phyloP scores from a whole-genome alignment of 1,284 basidiomycete genomes.

The Fomitopsis betulina region DNA sequence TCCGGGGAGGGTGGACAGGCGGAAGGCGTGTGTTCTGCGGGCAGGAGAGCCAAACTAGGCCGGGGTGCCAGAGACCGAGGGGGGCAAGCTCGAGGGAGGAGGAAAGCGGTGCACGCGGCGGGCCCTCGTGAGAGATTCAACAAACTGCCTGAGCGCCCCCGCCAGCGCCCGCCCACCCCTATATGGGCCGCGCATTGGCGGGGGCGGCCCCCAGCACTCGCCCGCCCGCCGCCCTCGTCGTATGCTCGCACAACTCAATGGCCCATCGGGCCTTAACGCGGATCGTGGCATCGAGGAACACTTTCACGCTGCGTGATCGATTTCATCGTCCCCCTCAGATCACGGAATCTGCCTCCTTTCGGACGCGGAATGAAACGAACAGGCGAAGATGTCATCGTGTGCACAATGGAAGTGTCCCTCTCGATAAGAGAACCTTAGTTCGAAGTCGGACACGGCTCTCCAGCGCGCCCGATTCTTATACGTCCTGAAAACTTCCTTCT shows the following conservation, averaged over 20 bases:
- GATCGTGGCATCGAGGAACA: constrained; percentile 25
- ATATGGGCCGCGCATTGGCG: constrained; percentile 7
- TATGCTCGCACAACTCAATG: neutral
- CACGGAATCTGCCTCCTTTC: constrained; percentile 22
- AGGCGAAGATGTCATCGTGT: constrained; percentile 6
- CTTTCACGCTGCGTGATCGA: constrained; percentile 27
- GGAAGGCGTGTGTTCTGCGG: constrained; percentile 2
- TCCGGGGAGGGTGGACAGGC: neutral
- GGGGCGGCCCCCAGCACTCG: neutral
- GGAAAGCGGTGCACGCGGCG: constrained; percentile 8
- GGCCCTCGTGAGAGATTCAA: constrained; percentile 9
- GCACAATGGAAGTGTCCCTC: constrained; percentile 1
- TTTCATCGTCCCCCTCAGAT: constrained; percentile 24
- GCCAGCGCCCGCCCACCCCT: constrained; percentile 5
- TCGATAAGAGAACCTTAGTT: constrained; percentile 9
- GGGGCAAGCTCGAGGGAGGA: constrained; percentile 6
- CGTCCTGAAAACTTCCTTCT: constrained; percentile 4
- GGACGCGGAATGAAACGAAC: constrained; percentile 19
- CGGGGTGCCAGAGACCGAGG: constrained; percentile 4
- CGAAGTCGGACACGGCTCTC: constrained; percentile 2
- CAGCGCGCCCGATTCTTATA: constrained; percentile 4
- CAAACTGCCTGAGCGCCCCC: neutral
- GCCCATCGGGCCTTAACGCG: constrained; percentile 15
- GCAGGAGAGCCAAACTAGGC: constrained; percentile 1
- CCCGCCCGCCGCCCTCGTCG: constrained; percentile 3